These are phyloP conservation scores for Protomyces arabidopsidicola DNA, from an alignment of 1,139 yeast species.

Conservation along the genomic window DNA sequence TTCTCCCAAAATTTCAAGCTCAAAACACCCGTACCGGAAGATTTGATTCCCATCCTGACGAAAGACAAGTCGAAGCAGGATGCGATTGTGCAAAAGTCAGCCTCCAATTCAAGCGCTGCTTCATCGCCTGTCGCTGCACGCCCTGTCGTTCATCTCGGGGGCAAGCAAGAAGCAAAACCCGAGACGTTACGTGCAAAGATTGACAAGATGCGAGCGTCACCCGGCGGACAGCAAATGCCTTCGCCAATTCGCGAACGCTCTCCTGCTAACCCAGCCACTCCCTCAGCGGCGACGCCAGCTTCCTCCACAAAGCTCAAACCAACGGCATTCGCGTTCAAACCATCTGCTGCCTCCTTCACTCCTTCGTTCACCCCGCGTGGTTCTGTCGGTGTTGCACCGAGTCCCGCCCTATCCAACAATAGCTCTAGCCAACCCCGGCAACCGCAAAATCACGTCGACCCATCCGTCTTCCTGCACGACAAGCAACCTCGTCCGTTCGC, in stretches of 20 bases:
- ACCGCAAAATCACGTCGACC: background rate
- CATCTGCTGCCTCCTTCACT: conserved; percentile 24
- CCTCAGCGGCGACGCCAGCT: background rate
- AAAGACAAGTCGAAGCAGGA: conserved; percentile 64
- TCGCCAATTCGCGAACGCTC: conserved; percentile 4
- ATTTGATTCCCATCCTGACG: conserved; percentile 67
- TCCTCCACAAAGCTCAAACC: conserved; percentile 14
- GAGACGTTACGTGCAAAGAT: conserved; percentile 16
- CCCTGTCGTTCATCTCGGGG: background rate
- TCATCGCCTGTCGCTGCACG: background rate
- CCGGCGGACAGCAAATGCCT: conserved; percentile 1
- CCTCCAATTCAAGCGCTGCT: conserved; percentile 35
- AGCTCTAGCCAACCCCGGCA: conserved; percentile 13
- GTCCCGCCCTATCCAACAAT: conserved; percentile 11
- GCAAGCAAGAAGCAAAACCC: background rate
- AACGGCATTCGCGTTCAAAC: conserved; percentile 17
- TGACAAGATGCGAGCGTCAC: conserved; percentile 10
- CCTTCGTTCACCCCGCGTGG: conserved; percentile 10
- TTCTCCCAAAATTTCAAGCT: conserved; percentile 80
- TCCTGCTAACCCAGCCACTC: background rate
- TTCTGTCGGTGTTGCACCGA: background rate
- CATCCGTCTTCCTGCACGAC: conserved; percentile 15
- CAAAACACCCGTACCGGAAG: conserved; percentile 53
- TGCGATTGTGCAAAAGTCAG: conserved; percentile 46
- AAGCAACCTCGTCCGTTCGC: background rate